Base-by-base conservation (phyloP, 768 basidiomycete species). In the Neoboletus brunneissimus region DNA sequence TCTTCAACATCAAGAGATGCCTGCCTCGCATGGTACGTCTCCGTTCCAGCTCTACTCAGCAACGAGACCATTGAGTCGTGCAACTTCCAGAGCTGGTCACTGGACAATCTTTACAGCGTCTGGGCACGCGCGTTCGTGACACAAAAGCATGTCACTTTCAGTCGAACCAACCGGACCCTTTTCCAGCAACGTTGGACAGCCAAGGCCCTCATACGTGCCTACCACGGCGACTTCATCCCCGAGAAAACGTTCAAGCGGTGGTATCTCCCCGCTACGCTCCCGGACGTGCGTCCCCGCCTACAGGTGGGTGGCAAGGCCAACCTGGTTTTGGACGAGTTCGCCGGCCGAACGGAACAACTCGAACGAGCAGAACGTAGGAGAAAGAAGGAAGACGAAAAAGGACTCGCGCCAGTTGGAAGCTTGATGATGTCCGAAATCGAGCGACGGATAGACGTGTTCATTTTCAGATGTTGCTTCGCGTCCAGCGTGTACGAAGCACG, bases 371-470 rank as follows among this genome's bases (percentile, higher is more conserved):
- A 76, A 63, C 81, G 76, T 67, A 78, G 77, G 64, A 73, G 77
- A 57, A 74, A 77, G 64, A 79, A 83, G 60, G 82, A 85, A 64
- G 75, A 79, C 58, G 68, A 69, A 59, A 82, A 85, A 62, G 87
- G 84, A 1, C 80, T 91, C 63, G 88, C 94, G 18, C 97, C 97
- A 6, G 89, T 98, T 16, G 93, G 91, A 48, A 94, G 91, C 70
- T 82, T 99, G 81, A 95, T 98, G 91, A 91, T 95, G 71, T 72
- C 84, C 0, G 93, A 98, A 72, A 81, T 98, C n/a, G 97, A 99
- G 78, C 81, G 94, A 68, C 72, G 97, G 71, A 81, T 99, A 70
- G 97, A 99, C 66, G 87, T 93, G 44, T 84, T 98, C 69, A 74
- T 98, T 48, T 98, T 98, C 74, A 78, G 95, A 47, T 83, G 84